Base-by-base conservation (phyloP, 2,329 filamentous ascomycete species). In the Penicillium sp. region DNA sequence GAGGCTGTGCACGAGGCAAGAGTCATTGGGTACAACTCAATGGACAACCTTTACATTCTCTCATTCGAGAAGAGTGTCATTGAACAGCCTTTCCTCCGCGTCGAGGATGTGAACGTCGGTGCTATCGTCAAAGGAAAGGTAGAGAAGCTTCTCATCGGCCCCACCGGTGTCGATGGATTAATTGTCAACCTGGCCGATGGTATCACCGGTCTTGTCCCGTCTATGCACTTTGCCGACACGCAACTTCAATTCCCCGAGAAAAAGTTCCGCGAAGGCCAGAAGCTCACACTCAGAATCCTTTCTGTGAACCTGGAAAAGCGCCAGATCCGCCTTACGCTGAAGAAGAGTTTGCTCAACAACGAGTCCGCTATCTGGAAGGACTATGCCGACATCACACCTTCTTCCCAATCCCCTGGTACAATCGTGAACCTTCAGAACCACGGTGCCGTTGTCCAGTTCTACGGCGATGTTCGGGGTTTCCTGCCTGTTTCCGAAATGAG, bases 401-500 rank as follows among this genome's bases (percentile, higher is more conserved):
- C 91, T 10, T 84, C 88, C 71, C 89, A 93, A 66, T 87, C 88
- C 32, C 89, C 89, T 7, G 94, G 93, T 54, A 97, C 92, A 0
- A 88, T 99, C 60, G 82, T 96, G 61, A 95, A 89, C 59, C 79
- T 99, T 10, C 80, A 91, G 53, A 75, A 83, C 3, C 85, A 85
- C 49, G 94, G 94, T 55, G 94, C 94, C 10, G 85, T 93, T 16
- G 88, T 99, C 49, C 91, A 96, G 69, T 99, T 97, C 74, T 99
- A 95, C 67, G 91, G 91, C 16, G 76, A 81, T 8, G 80, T 99
- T 18, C 85, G 86, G 60, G 95, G 89, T 8, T 99, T 95, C 77
- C 81, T 99, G 50, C 94, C 94, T 2, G 87, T 96, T 0, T 90
- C 90, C 1, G 93, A 99, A 74, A 99, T 99, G 94, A 97, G 94